A percentile compares a stretch with the other conserved stretches of the same genome.
Conservation (phyloP, 2,329 filamentous ascomycete species). For the Alternaria novae-zelandiae region DNA sequence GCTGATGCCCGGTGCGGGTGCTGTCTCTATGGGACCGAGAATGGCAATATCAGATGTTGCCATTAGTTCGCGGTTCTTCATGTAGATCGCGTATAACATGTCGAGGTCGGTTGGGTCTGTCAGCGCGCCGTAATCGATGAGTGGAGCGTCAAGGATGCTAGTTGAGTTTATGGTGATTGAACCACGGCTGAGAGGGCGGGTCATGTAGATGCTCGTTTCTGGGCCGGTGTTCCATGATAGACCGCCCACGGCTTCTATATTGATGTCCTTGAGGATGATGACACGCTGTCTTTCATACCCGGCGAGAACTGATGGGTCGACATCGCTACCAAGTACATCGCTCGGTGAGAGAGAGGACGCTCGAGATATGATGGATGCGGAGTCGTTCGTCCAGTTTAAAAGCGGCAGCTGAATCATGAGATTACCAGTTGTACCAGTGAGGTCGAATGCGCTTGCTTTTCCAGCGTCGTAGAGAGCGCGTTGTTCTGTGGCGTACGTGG, state of each 20-base stretch:
- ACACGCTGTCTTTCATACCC: constrained; percentile 38
- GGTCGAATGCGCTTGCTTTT: constrained; percentile 34
- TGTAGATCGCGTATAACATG: constrained; percentile 38
- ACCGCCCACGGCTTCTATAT: constrained; percentile 27
- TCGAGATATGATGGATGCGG: constrained; percentile 22
- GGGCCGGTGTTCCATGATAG: constrained; percentile 31
- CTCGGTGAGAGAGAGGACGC: background rate
- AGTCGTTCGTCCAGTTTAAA: constrained; percentile 13
- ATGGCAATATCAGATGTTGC: constrained; percentile 36
- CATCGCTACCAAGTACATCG: background rate
- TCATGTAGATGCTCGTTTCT: constrained; percentile 33
- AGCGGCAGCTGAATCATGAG: constrained; percentile 25
- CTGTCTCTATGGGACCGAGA: constrained; percentile 38
- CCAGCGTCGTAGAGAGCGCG: constrained; percentile 31
- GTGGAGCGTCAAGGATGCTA: constrained; percentile 28
- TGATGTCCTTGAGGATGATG: constrained; percentile 23
- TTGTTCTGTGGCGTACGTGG: constrained; percentile 38
- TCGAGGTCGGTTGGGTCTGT: constrained; percentile 41
- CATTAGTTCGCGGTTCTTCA: constrained; percentile 42
- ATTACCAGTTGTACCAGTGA: constrained; percentile 29
- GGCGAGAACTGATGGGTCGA: constrained; percentile 3
- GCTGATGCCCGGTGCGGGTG: constrained; percentile 29
- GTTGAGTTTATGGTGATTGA: constrained; percentile 41
- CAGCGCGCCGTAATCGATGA: constrained; percentile 38
- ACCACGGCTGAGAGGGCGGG: constrained; percentile 45